Evolutionary conservation across 176 grass and related monocot genomes (phyloP).

Genomic region (Metroxylon sagu): DNA sequence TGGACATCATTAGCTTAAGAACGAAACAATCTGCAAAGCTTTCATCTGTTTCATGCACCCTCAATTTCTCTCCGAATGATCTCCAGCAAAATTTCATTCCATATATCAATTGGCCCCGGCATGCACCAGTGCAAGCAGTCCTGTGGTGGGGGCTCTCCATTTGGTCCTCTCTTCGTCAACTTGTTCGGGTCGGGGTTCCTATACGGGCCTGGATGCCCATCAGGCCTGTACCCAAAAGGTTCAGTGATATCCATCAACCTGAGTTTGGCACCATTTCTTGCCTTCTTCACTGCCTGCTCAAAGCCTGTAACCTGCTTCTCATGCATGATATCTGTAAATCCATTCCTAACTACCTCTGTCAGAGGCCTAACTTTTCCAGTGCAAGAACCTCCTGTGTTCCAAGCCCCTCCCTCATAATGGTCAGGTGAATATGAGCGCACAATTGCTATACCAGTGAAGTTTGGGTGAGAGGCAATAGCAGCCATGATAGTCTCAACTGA

Average conservation of each 20-base stretch:
- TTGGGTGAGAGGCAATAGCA: constrained; percentile 50
- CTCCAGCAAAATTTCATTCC: constrained; percentile 91
- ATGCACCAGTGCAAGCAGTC: constrained; percentile 98
- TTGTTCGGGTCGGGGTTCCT: constrained; percentile 80
- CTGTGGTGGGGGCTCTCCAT: constrained; percentile 76
- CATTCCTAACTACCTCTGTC: constrained; percentile 45
- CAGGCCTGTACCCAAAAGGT: constrained; percentile 54
- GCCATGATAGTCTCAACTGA: constrained; percentile 65
- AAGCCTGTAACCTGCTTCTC: constrained; percentile 60
- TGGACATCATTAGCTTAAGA: too few species aligned
- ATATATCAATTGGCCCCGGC: constrained; percentile 82
- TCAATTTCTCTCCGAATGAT: constrained; percentile 40
- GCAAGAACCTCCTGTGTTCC: constrained; percentile 87
- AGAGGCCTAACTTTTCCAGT: constrained; percentile 62
- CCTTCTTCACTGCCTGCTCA: constrained; percentile 44
- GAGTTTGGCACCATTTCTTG: constrained; percentile 31
- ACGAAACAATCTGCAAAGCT: too few species aligned
- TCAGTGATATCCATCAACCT: constrained; percentile 84
- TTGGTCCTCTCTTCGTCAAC: constrained; percentile 72
- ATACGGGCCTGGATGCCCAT: constrained; percentile 89
- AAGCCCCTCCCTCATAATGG: constrained; percentile 79
- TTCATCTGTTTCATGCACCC: too few species aligned
- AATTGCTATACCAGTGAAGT: constrained; percentile 70
- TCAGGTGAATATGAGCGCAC: constrained; percentile 77
- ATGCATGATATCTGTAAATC: constrained; percentile 70